A percentile compares a stretch with the other conserved stretches of the same genome.
Evolutionary conservation across 2,329 filamentous ascomycete species (phyloP).

Genomic region (Dothideomycetidae sp.): DNA sequence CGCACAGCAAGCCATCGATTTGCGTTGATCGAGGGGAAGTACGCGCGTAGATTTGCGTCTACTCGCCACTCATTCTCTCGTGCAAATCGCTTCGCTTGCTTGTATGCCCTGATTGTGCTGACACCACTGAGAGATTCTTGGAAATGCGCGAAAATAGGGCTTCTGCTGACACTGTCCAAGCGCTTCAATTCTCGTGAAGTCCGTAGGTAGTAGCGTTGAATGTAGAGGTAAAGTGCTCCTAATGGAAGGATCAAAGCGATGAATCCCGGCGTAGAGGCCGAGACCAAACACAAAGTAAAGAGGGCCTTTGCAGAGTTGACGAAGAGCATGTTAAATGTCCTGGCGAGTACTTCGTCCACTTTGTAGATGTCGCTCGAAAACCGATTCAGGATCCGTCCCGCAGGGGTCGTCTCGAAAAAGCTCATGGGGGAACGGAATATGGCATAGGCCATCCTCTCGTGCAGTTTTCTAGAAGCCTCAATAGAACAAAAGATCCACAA

Average conservation of each 20-base stretch:
- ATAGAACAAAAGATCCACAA: conserved; percentile 99
- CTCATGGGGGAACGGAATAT: conserved; percentile 98
- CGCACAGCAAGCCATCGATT: conserved; percentile 84
- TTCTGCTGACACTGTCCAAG: conserved; percentile 85
- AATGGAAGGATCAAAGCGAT: conserved; percentile 68
- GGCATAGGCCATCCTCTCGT: conserved; percentile 92
- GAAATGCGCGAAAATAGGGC: conserved; percentile 96
- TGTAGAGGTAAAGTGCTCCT: conserved; percentile 68
- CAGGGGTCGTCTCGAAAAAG: conserved; percentile 95
- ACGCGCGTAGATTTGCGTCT: conserved; percentile 85
- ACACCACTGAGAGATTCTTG: conserved; percentile 92
- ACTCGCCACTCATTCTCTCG: conserved; percentile 96
- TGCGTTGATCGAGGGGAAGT: conserved; percentile 89
- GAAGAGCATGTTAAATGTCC: conserved; percentile 87
- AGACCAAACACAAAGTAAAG: conserved; percentile 82
- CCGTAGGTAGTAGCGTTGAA: conserved; percentile 91
- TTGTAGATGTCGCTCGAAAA: conserved; percentile 78
- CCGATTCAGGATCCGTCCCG: conserved; percentile 88
- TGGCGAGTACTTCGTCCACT: conserved; percentile 84
- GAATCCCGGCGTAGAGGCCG: conserved; percentile 66
- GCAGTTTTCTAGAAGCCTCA: conserved; percentile 90
- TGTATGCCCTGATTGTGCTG: conserved; percentile 88
- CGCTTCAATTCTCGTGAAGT: conserved; percentile 94
- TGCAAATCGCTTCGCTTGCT: conserved; percentile 74
- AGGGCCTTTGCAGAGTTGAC: conserved; percentile 35